Conservation (phyloP, 176 grass and related monocot species). For the Zizania latifolia region DNA sequence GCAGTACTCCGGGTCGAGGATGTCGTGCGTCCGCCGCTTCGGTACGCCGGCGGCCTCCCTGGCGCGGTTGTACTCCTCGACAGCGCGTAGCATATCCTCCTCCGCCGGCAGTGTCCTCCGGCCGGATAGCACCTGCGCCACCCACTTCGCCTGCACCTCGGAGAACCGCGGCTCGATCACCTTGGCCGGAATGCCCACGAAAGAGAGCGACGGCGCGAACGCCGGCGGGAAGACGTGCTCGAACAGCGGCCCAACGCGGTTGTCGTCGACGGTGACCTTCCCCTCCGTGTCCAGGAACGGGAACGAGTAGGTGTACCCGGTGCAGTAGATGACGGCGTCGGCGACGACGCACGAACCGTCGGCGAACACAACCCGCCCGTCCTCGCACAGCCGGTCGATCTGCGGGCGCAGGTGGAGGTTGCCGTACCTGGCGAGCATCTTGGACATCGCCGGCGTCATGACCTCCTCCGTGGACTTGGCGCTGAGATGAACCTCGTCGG, state of each 20-base stretch:
- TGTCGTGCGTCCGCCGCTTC: too few relatives aligned
- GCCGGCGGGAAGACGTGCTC: constrained; percentile 27
- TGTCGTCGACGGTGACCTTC: constrained; percentile 4
- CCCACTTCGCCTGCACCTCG: constrained; percentile 28
- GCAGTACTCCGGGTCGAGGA: too few relatives aligned
- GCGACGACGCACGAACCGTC: constrained; percentile 30
- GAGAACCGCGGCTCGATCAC: background rate
- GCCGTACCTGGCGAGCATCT: background rate
- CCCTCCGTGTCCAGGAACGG: constrained; percentile 36
- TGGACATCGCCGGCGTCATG: too few relatives aligned
- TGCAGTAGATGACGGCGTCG: constrained; percentile 45
- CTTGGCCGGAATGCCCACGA: constrained; percentile 20
- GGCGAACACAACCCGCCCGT: constrained; percentile 3
- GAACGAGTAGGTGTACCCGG: constrained; percentile 12
- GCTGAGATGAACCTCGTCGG: too few relatives aligned
- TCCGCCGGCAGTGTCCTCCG: background rate
- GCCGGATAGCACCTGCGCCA: constrained; percentile 22
- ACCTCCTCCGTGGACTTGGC: too few relatives aligned
- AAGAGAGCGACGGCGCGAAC: constrained; percentile 31
- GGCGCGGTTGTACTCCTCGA: constrained; percentile 9
- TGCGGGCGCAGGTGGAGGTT: background rate
- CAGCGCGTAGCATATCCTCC: constrained; percentile 5
- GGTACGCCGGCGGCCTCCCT: too few relatives aligned
- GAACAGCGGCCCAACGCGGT: constrained; percentile 24
- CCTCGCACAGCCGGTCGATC: background rate